Percentiles rank a stretch among this genome's conserved stretches.
These are phyloP conservation scores for Calocera cornea DNA, from an alignment of 768 basidiomycete genomes.

Conservation along the genomic window DNA sequence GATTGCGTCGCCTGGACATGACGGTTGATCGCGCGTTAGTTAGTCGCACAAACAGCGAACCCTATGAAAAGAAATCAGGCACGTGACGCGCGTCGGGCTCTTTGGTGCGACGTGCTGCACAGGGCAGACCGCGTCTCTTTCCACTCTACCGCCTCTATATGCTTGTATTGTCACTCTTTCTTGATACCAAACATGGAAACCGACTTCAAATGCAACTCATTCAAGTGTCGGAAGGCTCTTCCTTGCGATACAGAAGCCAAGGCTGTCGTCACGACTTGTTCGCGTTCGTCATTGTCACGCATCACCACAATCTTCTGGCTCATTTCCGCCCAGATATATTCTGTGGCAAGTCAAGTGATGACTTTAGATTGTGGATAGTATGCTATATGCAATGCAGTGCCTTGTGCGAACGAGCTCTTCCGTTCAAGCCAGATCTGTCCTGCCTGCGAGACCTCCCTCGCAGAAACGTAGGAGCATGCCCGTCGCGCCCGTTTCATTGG, in stretches of 20 bases:
- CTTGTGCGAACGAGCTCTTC: slow-evolving; percentile 76
- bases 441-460: slow-evolving; percentile 67
- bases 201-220: slow-evolving; percentile 2
- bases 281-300: slow-evolving; percentile 33
- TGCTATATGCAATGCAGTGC: slow-evolving; percentile 34
- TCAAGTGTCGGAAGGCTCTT: slow-evolving; percentile 49
- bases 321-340: slow-evolving; percentile 42
- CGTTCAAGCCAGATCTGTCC: slow-evolving; percentile 65
- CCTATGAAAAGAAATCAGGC: slow-evolving; percentile 2
- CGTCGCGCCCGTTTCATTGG: slow-evolving; percentile 18
- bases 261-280: slow-evolving; percentile 46
- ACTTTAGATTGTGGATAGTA: background rate
- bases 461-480: slow-evolving; percentile 50
- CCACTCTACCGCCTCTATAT: background rate
- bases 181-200: background rate
- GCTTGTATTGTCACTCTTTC: background rate
- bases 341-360: slow-evolving; percentile 37
- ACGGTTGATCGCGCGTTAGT: background rate
- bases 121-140: too few species aligned
- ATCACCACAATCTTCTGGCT: background rate
- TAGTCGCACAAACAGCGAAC: background rate
- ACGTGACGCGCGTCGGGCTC: background rate
- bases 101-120: background rate
- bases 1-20: background rate
- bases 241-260: slow-evolving; percentile 37